Percentiles rank a stretch among this genome's conserved stretches.
These are phyloP conservation scores for Blepharisma stoltei DNA, from an alignment of 73 alveolate genomes.

Conservation along the genomic window DNA sequence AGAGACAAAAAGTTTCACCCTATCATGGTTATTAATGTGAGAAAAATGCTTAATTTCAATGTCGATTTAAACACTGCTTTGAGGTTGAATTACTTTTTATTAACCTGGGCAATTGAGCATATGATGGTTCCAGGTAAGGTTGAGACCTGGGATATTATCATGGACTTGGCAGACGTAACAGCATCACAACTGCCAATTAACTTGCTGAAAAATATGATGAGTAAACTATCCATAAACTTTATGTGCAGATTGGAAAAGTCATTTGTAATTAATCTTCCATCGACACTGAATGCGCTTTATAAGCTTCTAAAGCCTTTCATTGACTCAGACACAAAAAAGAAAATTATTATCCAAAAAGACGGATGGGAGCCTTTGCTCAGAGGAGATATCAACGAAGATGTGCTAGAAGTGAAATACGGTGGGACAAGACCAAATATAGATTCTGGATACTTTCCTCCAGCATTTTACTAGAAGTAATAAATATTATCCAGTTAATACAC, in stretches of 20 bases:
- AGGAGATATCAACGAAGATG: neutral
- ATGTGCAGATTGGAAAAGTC: neutral
- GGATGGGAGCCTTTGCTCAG: conserved; percentile 5
- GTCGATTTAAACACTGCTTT: neutral
- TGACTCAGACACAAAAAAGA: neutral
- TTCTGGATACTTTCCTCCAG: no score
- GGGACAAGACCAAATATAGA: neutral
- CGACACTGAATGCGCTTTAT: neutral
- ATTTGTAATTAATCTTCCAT: neutral
- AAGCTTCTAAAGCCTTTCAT: neutral
- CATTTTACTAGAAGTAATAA: no score
- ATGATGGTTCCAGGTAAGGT: conserved; percentile 7
- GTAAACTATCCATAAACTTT: neutral
- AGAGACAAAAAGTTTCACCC: neutral
- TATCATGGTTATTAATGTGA: neutral
- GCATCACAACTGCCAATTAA: conserved; percentile 4
- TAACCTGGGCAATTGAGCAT: neutral
- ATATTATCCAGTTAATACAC: no score
- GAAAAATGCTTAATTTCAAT: neutral
- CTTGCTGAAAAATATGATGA: neutral
- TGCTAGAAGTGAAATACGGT: neutral
- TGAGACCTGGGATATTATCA: conserved; percentile 1
- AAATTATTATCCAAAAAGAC: neutral
- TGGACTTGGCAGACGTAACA: neutral
- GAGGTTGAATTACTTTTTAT: neutral